Base-by-base conservation (phyloP, 1,139 yeast species). In the Suhomyces choctaworum region DNA sequence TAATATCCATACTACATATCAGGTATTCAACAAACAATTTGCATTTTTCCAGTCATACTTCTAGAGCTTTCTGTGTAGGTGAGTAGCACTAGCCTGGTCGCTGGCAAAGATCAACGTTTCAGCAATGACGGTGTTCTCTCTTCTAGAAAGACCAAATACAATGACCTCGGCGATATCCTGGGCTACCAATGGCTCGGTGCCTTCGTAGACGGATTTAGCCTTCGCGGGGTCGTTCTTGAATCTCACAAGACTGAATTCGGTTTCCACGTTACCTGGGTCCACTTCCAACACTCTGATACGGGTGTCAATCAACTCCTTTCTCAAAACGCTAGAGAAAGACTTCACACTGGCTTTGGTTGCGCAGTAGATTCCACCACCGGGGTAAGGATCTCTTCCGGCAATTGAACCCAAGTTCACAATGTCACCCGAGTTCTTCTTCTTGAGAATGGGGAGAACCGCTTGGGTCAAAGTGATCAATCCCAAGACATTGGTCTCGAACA, bases 181-280 rank as follows among this genome's bases (percentile, higher is more conserved):
- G 1, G 94, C 89, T 23, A 66, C 65, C 44, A 88, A 67, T 13
- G 96, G 95, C 36, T 78, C 81, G 23, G 82, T 73, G 27, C 88
- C 89, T 26, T 70, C 70, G 55, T 87, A 88, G 16, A 84, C 89
- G 12, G 74, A 76, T 46, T 80, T 80, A 7, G 95, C 95, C 53
- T 75, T 75, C 5, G 62, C 66, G 31, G 64, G 53, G 56, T 87
- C 94, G 40, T 95, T 95, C 45, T 79, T 72, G 67, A 77, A 82
- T 56, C 95, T 73, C 22, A 84, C 85, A 22, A 78, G 60, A 6
- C 92, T 82, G 57, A 88, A 88, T 52, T 88, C 96, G 11, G 96
- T 88, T 60, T 86, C 88, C 16, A 87, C 95, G 30, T 83, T 80
- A 51, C 96, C 96, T 8, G 96, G 96, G 43, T 86, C 90, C 33